Conservation (phyloP, 257 asterid genomes). For the Solanum rostratum region DNA sequence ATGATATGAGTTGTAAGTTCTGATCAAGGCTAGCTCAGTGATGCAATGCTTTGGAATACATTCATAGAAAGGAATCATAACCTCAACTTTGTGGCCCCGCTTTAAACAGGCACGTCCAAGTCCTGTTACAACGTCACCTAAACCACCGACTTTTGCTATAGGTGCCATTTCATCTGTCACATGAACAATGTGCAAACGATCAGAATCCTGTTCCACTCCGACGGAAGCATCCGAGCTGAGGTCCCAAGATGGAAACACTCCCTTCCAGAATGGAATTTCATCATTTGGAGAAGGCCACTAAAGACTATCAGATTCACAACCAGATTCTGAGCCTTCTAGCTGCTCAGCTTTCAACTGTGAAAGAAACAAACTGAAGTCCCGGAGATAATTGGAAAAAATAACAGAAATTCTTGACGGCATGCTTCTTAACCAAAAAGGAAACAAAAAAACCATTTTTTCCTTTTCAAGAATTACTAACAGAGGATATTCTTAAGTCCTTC, state of each 20-base stretch:
- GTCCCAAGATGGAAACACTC: constrained; percentile 54
- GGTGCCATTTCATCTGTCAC: constrained; percentile 89
- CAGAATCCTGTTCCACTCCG: constrained; percentile 44
- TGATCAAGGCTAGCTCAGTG: constrained; percentile 31
- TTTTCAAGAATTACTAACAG: neutral
- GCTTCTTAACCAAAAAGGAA: neutral
- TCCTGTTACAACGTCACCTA: constrained; percentile 84
- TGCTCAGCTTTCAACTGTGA: constrained; percentile 33
- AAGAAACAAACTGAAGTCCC: constrained; percentile 3
- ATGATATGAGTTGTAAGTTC: constrained; percentile 46
- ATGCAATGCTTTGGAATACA: constrained; percentile 50
- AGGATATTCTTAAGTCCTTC: neutral
- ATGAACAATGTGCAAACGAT: constrained; percentile 58
- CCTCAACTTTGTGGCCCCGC: constrained; percentile 68
- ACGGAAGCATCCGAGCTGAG: constrained; percentile 17
- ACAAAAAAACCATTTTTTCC: neutral
- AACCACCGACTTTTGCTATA: constrained; percentile 84
- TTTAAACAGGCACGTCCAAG: constrained; percentile 58
- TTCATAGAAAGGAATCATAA: constrained; percentile 79
- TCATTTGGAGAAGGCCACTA: constrained; percentile 80
- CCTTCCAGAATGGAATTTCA: constrained; percentile 65
- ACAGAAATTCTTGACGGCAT: neutral
- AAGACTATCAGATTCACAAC: constrained; percentile 18
- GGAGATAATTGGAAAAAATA: neutral
- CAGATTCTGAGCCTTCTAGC: constrained; percentile 15